Base-by-base conservation (phyloP, 257 asterid species). In the Nicotiana benthamiana region DNA sequence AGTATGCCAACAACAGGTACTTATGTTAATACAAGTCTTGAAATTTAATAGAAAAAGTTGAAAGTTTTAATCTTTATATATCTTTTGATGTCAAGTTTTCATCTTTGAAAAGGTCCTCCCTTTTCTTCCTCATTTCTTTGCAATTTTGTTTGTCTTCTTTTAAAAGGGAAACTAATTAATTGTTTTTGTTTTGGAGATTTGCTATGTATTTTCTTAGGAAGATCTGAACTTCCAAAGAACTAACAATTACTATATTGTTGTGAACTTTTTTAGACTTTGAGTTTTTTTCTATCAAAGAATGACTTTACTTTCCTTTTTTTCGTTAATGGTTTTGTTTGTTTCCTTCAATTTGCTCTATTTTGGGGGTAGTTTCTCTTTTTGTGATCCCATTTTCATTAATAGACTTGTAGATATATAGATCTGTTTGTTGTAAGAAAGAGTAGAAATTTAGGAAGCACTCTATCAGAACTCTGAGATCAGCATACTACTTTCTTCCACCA, bases 1-100 rank as follows among this genome's bases (percentile, higher is more conserved):
- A 95, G 87, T 95, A 93, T 75, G 91, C 99, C 70, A 93, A 92
- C 86, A 87, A 90, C 97, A 95, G 98, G 98, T 94, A 82, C 17
- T 53, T 3, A 48, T 51, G 2, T 8, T 40, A 40, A 40, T 9
- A 40, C 11, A 40, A 40, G 48, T 40, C 1, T 40, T 40, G 48
- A 9, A 40, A 9, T 40, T 40, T 40, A 40, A 2, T 0, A 2
- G 48, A 40, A 9, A 40, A 8, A 40, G 0, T 40, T 40, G 62
- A 74, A 70, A 70, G 36, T 46, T 46, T 70, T 51, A 46, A 70
- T 70, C 36, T 70, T 70, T 70, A 22, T 22, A 70, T 7, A 70
- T 40, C 30, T 67, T 68, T 12, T 40, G 76, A 68, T 70, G 76
- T 9, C 48, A 40, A 40, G 48, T 40, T 40, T 40, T 40, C 48